Evolutionary conservation across 2,329 filamentous ascomycete species (phyloP).

Genomic region (Chaetothyriales sp.): DNA sequence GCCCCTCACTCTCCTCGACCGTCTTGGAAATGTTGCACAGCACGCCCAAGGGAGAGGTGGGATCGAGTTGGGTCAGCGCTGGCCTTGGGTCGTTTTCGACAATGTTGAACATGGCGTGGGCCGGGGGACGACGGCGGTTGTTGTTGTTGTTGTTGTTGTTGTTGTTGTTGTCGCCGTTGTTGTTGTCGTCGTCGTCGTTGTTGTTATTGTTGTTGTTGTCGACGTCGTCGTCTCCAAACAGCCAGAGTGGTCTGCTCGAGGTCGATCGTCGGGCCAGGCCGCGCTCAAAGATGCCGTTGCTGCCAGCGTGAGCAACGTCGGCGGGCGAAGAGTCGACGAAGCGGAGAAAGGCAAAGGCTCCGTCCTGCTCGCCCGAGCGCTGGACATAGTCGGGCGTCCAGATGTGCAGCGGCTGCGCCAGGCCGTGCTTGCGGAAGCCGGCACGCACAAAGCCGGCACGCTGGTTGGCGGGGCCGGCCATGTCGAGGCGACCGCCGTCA

Average conservation of each 20-base stretch:
- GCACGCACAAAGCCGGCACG: constrained; percentile 45
- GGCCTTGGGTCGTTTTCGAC: constrained; percentile 52
- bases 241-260: constrained; percentile 46
- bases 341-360: constrained; percentile 73
- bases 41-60: constrained; percentile 56
- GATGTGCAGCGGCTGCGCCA: constrained; percentile 76
- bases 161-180: too few relatives aligned
- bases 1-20: constrained; percentile 54
- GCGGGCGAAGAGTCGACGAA: constrained; percentile 65
- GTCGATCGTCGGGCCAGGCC: constrained; percentile 45
- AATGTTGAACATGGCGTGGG: constrained; percentile 72
- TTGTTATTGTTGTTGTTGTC: too few relatives aligned
- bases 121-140: constrained; percentile 48
- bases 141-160: too few relatives aligned
- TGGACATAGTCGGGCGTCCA: constrained; percentile 71
- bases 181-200: too few relatives aligned
- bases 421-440: constrained; percentile 57
- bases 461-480: constrained; percentile 58
- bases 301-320: constrained; percentile 59
- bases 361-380: constrained; percentile 41
- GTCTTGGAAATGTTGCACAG: constrained; percentile 66
- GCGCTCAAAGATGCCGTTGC: constrained; percentile 58
- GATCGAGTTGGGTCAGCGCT: constrained; percentile 55
- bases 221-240: constrained; percentile 21
- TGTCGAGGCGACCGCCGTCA: constrained; percentile 62